Evolutionary conservation across 1,139 yeast species (phyloP).

Genomic region (Kluyveromyces marxianus): DNA sequence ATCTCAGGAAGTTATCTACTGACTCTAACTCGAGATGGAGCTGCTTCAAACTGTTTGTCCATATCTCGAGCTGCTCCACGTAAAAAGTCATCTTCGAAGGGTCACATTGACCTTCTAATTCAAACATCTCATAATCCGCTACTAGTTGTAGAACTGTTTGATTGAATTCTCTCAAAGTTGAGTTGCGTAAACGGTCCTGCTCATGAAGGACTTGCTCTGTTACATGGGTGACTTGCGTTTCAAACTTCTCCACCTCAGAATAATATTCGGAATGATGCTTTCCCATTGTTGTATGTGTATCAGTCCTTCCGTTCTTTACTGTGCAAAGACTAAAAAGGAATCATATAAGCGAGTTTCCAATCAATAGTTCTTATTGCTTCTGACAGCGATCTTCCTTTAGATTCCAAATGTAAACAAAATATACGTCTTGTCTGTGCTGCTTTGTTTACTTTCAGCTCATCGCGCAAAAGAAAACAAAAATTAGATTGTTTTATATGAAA

Average conservation of each 20-base stretch:
- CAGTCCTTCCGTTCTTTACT: neutral
- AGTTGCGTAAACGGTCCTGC: conserved; percentile 17
- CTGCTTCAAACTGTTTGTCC: conserved; percentile 19
- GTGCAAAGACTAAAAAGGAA: too few species aligned
- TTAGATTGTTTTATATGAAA: too few species aligned
- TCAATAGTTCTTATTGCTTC: too few species aligned
- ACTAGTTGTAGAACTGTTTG: conserved; percentile 19
- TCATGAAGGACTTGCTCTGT: conserved; percentile 17
- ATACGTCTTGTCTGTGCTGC: too few species aligned
- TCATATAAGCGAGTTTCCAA: too few species aligned
- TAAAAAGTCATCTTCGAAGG: conserved; percentile 14
- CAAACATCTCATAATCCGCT: conserved; percentile 14
- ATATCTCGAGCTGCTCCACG: conserved; percentile 18
- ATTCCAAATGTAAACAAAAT: too few species aligned
- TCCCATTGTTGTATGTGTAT: neutral
- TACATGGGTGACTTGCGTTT: conserved; percentile 12
- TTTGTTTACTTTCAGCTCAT: too few species aligned
- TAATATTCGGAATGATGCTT: conserved; percentile 1
- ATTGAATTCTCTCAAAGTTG: conserved; percentile 20
- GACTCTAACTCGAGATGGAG: conserved; percentile 29
- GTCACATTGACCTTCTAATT: conserved; percentile 13
- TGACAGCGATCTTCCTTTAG: too few species aligned
- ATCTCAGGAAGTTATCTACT: conserved; percentile 26
- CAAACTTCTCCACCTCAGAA: conserved; percentile 6
- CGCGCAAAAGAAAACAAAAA: too few species aligned